Evolutionary conservation across 1,284 basidiomycete genomes (phyloP), one percentile per base, ranked within the genome.

Genomic region (Violaceomyces palustris): DNA sequence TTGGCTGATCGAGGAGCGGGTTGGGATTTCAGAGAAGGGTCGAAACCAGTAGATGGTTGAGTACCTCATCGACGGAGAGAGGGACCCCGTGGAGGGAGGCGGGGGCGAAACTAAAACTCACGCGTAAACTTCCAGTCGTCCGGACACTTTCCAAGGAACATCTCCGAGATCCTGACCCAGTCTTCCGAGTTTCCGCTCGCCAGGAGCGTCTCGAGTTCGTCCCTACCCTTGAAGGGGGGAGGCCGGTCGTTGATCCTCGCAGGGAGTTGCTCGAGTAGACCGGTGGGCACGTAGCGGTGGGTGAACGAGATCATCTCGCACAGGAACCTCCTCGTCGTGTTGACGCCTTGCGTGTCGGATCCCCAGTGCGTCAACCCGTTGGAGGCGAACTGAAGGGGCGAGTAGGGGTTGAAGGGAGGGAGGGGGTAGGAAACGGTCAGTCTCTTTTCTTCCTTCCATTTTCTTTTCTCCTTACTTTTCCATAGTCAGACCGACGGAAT

Each of bases 221-320:
- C 83, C 15, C 93, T 79, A 0, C 93, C 92, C 30, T 79, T 78
- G 75, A 87, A 96, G 1, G 85, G 81, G 0, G 88, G 88, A 0
- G 92, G 83, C 11, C 93, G 81, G 53, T 97, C 92, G 69, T 97
- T 97, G 66, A 97, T 82, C 49, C 82, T 79, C 2, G 79, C 81
- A 0, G 92, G 91, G 23, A 92, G 76, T 1, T 77, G 77, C 74
- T 98, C 92, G n/a, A 97, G 80, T 12, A 97, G 77, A 0, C 93
- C 93, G 29, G 94, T 85, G 6, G 93, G 93, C 27, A 96, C 78
- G 74, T 97, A 97, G 18, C 93, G 85, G 74, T 93, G 86, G 64
- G 90, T 89, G 79, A 97, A 97, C 1, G 87, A 91, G 5, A 98
- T 79, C 1, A 88, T 85, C 75, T 98, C 93, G 73, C 89, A 93